Conservation (phyloP, 176 grass and related monocot species). For the Lolium multiflorum region DNA sequence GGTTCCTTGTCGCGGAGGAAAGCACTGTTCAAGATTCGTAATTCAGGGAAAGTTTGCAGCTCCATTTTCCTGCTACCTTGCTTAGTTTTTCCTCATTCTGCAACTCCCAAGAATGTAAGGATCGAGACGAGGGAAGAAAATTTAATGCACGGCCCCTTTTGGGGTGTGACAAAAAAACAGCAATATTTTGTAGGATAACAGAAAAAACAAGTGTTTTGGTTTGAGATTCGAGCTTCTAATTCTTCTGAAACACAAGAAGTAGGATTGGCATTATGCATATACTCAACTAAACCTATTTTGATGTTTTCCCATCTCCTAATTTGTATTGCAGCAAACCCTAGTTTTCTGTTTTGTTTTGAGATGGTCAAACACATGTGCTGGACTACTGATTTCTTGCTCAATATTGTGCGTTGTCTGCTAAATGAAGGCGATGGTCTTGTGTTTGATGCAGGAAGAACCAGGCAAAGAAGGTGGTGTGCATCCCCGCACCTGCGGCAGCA, state of each 20-base stretch:
- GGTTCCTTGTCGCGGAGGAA: conserved; percentile 28
- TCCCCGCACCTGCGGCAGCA: conserved; percentile 72
- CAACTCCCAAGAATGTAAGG: conserved; percentile 33
- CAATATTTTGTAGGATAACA: neutral
- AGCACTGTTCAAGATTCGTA: conserved; percentile 18
- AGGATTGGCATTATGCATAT: neutral
- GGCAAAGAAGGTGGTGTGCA: conserved; percentile 97
- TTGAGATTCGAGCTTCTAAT: neutral
- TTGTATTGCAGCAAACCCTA: conserved; percentile 16
- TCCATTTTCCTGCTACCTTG: conserved; percentile 26
- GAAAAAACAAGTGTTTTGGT: neutral
- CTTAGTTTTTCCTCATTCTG: conserved; percentile 47
- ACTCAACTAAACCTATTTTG: neutral
- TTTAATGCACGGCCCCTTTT: neutral
- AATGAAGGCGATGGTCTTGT: neutral
- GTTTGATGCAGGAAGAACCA: conserved; percentile 76
- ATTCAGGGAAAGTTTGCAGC: conserved; percentile 43
- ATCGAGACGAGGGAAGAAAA: neutral
- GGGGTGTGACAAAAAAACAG: conserved; percentile 20
- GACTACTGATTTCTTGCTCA: neutral
- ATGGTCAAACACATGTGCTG: neutral
- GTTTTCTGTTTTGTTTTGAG: neutral
- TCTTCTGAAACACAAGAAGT: neutral
- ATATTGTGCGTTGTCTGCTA: neutral
- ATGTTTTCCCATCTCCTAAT: neutral